Evolutionary conservation across 257 asterid species (phyloP).

Genomic region (Nicotiana benthamiana): DNA sequence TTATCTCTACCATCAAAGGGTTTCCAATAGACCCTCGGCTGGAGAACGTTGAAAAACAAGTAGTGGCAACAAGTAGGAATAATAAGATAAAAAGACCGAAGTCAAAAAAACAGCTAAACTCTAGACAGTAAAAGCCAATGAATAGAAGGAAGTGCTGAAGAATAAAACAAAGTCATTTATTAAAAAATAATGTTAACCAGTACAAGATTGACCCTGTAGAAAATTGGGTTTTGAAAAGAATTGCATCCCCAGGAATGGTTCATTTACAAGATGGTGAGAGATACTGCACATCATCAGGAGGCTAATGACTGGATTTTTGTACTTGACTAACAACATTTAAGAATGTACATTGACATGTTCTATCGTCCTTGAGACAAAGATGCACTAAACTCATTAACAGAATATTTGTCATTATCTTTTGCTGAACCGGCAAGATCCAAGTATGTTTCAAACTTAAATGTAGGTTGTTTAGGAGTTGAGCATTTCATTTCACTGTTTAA

Average conservation of each 20-base stretch:
- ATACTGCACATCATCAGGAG: not conserved
- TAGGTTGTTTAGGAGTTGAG: conserved; percentile 15
- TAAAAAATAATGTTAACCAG: not conserved
- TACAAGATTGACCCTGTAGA: not conserved
- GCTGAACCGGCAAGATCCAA: not conserved
- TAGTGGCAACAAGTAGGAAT: too few species aligned
- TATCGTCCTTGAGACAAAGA: conserved; percentile 11
- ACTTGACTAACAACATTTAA: not conserved
- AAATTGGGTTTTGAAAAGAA: not conserved
- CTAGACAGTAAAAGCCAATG: too few species aligned
- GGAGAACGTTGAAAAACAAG: too few species aligned
- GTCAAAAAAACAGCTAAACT: too few species aligned
- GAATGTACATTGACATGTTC: not conserved
- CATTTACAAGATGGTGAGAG: not conserved
- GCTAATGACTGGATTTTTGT: not conserved
- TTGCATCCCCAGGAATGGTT: not conserved
- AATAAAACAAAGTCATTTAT: not conserved
- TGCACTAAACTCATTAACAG: not conserved
- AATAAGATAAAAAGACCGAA: too few species aligned
- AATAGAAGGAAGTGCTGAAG: too few species aligned
- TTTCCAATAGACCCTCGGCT: too few species aligned
- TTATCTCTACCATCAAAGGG: too few species aligned
- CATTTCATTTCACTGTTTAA: conserved; percentile 18
- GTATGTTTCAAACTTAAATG: conserved; percentile 8
- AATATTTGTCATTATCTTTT: not conserved